Evolutionary conservation across 179 eudicot genomes (phyloP).

Genomic region (Beta lomatogona): DNA sequence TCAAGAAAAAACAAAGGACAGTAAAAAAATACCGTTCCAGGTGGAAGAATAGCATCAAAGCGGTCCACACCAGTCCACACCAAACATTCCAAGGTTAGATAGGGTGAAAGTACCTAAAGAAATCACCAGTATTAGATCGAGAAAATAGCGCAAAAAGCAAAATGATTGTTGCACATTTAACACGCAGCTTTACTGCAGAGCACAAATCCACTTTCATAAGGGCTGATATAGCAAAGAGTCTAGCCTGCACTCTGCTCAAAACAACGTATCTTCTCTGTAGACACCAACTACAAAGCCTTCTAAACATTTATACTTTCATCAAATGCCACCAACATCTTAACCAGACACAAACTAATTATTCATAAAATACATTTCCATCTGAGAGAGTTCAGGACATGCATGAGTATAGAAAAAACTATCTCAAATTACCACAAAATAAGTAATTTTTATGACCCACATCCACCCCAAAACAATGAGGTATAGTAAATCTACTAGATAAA

Average conservation of each 20-base stretch:
- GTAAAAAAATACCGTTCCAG: conserved; percentile 77
- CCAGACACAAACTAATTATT: neutral
- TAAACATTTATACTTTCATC: neutral
- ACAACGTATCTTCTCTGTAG: neutral
- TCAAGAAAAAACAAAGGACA: neutral
- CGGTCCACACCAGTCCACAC: conserved; percentile 60
- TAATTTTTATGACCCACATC: neutral
- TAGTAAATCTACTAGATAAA: neutral
- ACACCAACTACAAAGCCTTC: neutral
- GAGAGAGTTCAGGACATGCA: neutral
- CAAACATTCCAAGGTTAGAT: conserved; percentile 96
- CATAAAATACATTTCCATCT: neutral
- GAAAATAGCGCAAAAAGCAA: conserved; percentile 3
- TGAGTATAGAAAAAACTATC: neutral
- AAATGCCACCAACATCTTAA: neutral
- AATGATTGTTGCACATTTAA: neutral
- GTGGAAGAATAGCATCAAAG: conserved; percentile 97
- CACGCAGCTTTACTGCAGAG: neutral
- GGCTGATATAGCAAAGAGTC: neutral
- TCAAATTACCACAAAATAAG: neutral
- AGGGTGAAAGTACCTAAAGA: conserved; percentile 86
- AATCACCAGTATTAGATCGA: conserved; percentile 18
- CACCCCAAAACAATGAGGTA: neutral
- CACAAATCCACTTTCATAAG: neutral
- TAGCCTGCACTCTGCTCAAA: neutral